phyloP scores from a whole-genome alignment of 768 basidiomycete genomes.

The Rhizopogon vinicolor region DNA sequence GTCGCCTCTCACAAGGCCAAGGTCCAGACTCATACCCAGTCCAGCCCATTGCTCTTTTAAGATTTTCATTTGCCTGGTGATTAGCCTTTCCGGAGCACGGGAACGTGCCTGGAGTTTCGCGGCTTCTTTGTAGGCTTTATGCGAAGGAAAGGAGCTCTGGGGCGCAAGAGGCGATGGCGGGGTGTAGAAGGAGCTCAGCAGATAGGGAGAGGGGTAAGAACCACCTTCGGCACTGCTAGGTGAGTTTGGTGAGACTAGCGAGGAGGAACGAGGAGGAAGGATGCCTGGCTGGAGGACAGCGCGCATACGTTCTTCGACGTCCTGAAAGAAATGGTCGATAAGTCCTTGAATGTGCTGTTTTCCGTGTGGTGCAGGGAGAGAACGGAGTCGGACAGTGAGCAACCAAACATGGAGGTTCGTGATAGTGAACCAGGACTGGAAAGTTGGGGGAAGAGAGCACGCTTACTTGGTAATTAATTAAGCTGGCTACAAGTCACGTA shows the following conservation, averaged over 20 bases:
- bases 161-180: constrained; percentile 20
- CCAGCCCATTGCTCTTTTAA: constrained; percentile 92
- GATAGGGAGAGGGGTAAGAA: constrained; percentile 18
- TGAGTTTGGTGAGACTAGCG: constrained; percentile 8
- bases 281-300: constrained; percentile 62
- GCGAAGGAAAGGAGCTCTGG: constrained; percentile 22
- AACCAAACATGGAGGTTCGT: constrained; percentile 93
- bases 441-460: constrained; percentile 84
- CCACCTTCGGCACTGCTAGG: constrained; percentile 14
- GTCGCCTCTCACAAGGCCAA: constrained; percentile 72
- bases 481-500: neutral
- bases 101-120: constrained; percentile 20
- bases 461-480: constrained; percentile 36
- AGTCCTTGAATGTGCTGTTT: constrained; percentile 71
- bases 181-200: constrained; percentile 20
- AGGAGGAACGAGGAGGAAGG: constrained; percentile 20
- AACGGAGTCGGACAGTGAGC: constrained; percentile 81
- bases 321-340: constrained; percentile 93
- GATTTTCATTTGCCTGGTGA: constrained; percentile 86
- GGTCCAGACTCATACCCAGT: constrained; percentile 71
- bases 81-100: constrained; percentile 70
- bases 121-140: constrained; percentile 22
- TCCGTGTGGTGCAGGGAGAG: constrained; percentile 67
- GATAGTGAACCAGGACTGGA: constrained; percentile 95
- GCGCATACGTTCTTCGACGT: constrained; percentile 88